Evolutionary conservation across 495 filamentous ascomycete species (phyloP).

Genomic region (Penicillium diatomitis): DNA sequence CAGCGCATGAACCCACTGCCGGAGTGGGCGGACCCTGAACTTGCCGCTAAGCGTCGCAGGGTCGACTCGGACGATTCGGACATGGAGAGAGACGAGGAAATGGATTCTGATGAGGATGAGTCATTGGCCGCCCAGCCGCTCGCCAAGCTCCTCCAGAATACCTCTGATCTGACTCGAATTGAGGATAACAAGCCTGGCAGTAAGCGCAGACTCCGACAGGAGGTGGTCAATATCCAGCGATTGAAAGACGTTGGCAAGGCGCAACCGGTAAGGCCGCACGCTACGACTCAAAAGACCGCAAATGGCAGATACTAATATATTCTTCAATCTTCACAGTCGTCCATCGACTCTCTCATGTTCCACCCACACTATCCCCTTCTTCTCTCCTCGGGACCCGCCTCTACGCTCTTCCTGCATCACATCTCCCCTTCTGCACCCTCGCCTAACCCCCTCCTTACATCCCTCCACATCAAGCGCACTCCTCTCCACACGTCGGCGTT

Average conservation of each 20-base stretch:
- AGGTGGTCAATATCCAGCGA: conserved; percentile 76
- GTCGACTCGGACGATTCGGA: conserved; percentile 41
- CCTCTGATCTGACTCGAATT: conserved; percentile 44
- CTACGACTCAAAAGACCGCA: background rate
- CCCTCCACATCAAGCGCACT: conserved; percentile 73
- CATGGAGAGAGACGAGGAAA: conserved; percentile 24
- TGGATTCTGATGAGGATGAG: conserved; percentile 52
- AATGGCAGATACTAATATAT: conserved; percentile 6
- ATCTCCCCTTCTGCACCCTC: conserved; percentile 65
- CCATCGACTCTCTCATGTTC: conserved; percentile 76
- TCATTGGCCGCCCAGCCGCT: conserved; percentile 62
- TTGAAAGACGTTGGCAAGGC: conserved; percentile 52
- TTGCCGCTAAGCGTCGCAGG: conserved; percentile 42
- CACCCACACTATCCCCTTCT: conserved; percentile 82
- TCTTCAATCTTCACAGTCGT: conserved; percentile 48
- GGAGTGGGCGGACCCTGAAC: conserved; percentile 57
- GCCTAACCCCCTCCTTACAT: conserved; percentile 81
- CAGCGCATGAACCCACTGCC: conserved; percentile 70
- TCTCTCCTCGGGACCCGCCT: conserved; percentile 76
- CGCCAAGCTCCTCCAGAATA: conserved; percentile 66
- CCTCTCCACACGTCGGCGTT: conserved; percentile 76
- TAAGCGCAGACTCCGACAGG: conserved; percentile 66
- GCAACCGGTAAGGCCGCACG: conserved; percentile 42
- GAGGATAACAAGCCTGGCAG: conserved; percentile 26
- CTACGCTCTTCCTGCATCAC: conserved; percentile 80